These are phyloP conservation scores for Tulasnella sp. DNA, from an alignment of 768 basidiomycete genomes.

Conservation along the genomic window DNA sequence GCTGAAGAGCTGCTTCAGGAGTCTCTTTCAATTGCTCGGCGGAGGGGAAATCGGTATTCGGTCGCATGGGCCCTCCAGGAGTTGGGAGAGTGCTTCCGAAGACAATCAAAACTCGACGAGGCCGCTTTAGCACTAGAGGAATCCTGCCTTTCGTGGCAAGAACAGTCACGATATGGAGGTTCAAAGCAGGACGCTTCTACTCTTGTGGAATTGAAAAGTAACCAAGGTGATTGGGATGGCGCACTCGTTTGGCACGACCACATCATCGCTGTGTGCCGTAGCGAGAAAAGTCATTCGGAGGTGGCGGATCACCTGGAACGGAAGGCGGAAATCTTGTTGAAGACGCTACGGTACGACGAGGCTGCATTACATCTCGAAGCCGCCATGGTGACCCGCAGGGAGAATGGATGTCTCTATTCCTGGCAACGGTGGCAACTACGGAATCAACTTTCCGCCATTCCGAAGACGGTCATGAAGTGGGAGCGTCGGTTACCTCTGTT, in stretches of 20 bases:
- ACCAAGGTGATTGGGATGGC: neutral
- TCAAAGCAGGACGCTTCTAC: neutral
- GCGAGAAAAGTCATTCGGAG: neutral
- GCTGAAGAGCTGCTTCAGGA: neutral
- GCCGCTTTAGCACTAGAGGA: neutral
- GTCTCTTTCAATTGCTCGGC: neutral
- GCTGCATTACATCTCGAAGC: too few relatives aligned
- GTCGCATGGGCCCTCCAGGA: neutral
- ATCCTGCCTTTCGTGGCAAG: neutral
- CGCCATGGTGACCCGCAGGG: too few relatives aligned
- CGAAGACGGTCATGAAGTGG: too few relatives aligned
- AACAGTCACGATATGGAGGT: neutral
- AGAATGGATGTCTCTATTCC: too few relatives aligned
- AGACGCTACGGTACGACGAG: too few relatives aligned
- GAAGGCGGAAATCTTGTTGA: too few relatives aligned
- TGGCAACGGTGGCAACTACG: too few relatives aligned
- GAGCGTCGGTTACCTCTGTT: too few relatives aligned
- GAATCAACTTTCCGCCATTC: too few relatives aligned
- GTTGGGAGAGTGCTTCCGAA: neutral
- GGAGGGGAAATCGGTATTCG: neutral
- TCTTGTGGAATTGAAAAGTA: neutral
- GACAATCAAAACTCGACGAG: neutral
- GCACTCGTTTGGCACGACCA: neutral
- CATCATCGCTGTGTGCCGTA: neutral
- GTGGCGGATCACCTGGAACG: neutral